Evolutionary conservation across 306 rosid genomes (phyloP), one percentile per base, ranked within the genome.

Genomic region (Arachis hypogaea): DNA sequence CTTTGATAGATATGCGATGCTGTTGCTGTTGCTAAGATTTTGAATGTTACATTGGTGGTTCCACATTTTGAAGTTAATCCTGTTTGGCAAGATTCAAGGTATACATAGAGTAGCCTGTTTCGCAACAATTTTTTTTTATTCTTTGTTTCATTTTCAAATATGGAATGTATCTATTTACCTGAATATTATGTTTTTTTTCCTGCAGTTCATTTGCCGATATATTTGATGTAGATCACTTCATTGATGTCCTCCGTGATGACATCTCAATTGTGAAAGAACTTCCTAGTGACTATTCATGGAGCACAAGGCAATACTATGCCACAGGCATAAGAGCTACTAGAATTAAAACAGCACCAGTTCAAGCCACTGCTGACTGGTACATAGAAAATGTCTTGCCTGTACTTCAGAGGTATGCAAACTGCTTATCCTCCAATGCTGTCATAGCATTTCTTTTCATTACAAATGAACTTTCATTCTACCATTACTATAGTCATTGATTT

Each of bases 31-130:
- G 99, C 99, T 59, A 94, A 86, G 74, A 83, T 92, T 78, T 86
- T 94, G 80, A 94, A 92, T 83, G 97, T 85, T 4, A 90, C 97
- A 1, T 85, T 94, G 71, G 97, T 94, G 77, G 75, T 94, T 56
- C 99, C 99, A 3, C 85, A 88, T 81, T 92, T 94, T 78, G 99
- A 94, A 78, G 90, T 87, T 65, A 94, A 94, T 78, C 90, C 98
- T 49, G 99, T 94, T 69, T 94, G 99, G 99, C 88, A 84, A 77
- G 99, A 94, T 86, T 78, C 96, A 16, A 94, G 99, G 99, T 94
- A 84, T 73, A 65, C 64, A 71, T 18, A 40, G 68, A 36, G n/a
- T 42, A 45, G 61, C 66, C 74, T 45, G 45, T 59, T 38, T 60
- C 76, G 59, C 28, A 65, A 42, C 59, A 7, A 66, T 28, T 68